These are phyloP conservation scores for Moesziomyces antarcticus DNA, from an alignment of 1,284 basidiomycete species.

Conservation along the genomic window DNA sequence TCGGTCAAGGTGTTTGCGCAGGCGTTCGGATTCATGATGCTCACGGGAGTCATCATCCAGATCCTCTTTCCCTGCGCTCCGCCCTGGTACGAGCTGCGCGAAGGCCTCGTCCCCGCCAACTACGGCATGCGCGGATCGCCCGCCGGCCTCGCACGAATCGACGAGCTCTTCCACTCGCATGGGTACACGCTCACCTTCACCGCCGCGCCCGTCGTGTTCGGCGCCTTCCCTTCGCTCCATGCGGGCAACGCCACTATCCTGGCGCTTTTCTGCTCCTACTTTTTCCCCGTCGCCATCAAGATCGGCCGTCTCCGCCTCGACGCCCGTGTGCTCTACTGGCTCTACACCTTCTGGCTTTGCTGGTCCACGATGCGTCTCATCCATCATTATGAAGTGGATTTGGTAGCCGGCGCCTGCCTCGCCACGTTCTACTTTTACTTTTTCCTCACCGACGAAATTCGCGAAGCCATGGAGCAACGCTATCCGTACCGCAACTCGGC, in stretches of 20 bases:
- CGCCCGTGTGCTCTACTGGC: constrained; percentile 77
- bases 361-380: constrained; percentile 88
- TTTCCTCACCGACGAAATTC: constrained; percentile 62
- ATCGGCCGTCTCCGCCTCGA: constrained; percentile 53
- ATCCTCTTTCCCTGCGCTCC: constrained; percentile 91
- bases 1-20: constrained; percentile 86
- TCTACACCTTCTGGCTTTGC: constrained; percentile 87
- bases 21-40: constrained; percentile 93
- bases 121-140: constrained; percentile 89
- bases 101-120: constrained; percentile 92
- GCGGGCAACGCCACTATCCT: constrained; percentile 90
- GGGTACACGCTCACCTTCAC: constrained; percentile 88
- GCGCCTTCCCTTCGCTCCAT: constrained; percentile 94
- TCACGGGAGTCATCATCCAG: constrained; percentile 87
- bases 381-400: constrained; percentile 90
- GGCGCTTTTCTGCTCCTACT: constrained; percentile 92
- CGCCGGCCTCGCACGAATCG: constrained; percentile 91
- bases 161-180: constrained; percentile 81
- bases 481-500: constrained; percentile 49
- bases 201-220: constrained; percentile 91
- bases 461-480: constrained; percentile 60
- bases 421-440: constrained; percentile 86
- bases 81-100: constrained; percentile 95
- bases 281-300: constrained; percentile 76
- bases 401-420: constrained; percentile 91